Evolutionary conservation across 2,329 filamentous ascomycete species (phyloP).

Genomic region (Penicillium sp.): DNA sequence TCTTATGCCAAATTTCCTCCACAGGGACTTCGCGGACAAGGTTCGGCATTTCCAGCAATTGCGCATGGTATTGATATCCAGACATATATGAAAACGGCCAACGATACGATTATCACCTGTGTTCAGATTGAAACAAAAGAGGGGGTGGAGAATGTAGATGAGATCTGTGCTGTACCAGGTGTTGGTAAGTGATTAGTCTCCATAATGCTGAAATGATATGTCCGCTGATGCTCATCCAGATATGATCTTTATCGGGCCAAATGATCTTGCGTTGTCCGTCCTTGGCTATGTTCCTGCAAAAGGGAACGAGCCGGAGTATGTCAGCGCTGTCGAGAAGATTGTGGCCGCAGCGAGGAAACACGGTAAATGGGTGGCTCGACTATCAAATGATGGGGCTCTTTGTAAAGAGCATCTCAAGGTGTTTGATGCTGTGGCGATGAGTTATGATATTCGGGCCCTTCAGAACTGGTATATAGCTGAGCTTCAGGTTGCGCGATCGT

Average conservation of each 20-base stretch:
- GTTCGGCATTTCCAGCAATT: constrained; percentile 6
- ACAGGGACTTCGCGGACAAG: too few relatives aligned
- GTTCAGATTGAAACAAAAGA: constrained; percentile 41
- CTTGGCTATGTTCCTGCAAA: constrained; percentile 60
- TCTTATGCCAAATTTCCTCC: too few relatives aligned
- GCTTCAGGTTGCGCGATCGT: constrained; percentile 39
- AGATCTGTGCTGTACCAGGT: constrained; percentile 39
- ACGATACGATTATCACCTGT: constrained; percentile 32
- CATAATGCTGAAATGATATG: too few relatives aligned
- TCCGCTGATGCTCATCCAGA: constrained; percentile 11
- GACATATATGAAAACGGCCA: constrained; percentile 34
- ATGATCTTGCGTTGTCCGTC: constrained; percentile 46
- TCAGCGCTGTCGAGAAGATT: constrained; percentile 59
- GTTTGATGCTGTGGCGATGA: constrained; percentile 50
- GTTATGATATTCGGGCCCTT: constrained; percentile 47
- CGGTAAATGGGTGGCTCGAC: constrained; percentile 63
- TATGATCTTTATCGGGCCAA: constrained; percentile 36
- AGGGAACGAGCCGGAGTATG: constrained; percentile 55
- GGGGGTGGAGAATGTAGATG: constrained; percentile 43
- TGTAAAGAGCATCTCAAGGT: constrained; percentile 39
- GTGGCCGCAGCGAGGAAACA: constrained; percentile 58
- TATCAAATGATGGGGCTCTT: constrained; percentile 46
- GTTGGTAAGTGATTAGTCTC: constrained; percentile 23
- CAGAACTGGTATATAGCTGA: constrained; percentile 51
- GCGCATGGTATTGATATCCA: constrained; percentile 30